A percentile compares a stretch with the other conserved stretches of the same genome.
Conservation (phyloP, 768 basidiomycete genomes). For the Kwoniella dejecticola region DNA sequence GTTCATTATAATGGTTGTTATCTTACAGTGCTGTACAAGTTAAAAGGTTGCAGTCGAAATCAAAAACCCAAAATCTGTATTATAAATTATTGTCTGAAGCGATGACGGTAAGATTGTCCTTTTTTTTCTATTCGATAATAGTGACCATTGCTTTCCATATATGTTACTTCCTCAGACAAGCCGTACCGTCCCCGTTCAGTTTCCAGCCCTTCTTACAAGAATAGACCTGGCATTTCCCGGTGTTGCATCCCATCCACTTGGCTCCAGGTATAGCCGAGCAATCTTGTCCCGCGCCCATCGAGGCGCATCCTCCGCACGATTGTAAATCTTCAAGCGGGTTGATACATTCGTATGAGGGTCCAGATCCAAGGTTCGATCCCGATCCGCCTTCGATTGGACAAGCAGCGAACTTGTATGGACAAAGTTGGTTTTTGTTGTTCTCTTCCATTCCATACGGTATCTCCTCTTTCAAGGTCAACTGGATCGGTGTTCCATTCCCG, state of each 20-base stretch:
- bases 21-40: no score
- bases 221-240: constrained; percentile 53
- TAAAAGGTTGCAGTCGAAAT: no score
- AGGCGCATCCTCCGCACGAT: constrained; percentile 75
- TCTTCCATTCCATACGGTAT: constrained; percentile 28
- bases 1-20: no score
- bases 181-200: constrained; percentile 17
- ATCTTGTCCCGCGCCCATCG: constrained; percentile 67
- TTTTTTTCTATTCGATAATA: no score
- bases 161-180: constrained; percentile 12
- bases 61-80: no score
- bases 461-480: not conserved
- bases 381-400: constrained; percentile 40
- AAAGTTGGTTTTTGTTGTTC: constrained; percentile 40
- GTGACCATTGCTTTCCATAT: not conserved
- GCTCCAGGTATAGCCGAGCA: constrained; percentile 69
- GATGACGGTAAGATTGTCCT: no score
- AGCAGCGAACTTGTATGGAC: constrained; percentile 46
- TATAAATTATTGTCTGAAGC: no score
- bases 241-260: constrained; percentile 71
- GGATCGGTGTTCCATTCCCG: constrained; percentile 2
- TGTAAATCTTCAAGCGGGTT: constrained; percentile 67
- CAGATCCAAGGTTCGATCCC: no score
- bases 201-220: constrained; percentile 44
- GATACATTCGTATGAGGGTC: constrained; percentile 59